Evolutionary conservation across 1,139 yeast genomes (phyloP).

Genomic region (Taphrina populina): DNA sequence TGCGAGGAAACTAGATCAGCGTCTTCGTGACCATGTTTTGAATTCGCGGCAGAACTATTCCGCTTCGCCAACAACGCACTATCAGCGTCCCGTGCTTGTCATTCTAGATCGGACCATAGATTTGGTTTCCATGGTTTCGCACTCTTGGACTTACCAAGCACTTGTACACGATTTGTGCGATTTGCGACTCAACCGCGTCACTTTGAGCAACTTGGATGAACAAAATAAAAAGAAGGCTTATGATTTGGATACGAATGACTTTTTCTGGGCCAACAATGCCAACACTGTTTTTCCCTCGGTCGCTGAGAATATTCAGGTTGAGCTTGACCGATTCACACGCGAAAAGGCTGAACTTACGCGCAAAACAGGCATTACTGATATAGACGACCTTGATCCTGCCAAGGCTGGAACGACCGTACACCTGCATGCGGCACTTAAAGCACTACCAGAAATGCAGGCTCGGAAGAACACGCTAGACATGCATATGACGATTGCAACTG

Average conservation of each 20-base stretch:
- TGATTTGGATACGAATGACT: slow-evolving; percentile 19
- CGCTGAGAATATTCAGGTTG: slow-evolving; percentile 89
- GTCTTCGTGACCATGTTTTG: slow-evolving; percentile 66
- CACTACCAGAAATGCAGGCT: slow-evolving; percentile 86
- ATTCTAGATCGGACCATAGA: slow-evolving; percentile 86
- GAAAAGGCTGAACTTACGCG: slow-evolving; percentile 85
- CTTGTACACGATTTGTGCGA: slow-evolving; percentile 90
- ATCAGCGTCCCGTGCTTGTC: slow-evolving; percentile 68
- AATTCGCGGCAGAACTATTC: slow-evolving; percentile 30
- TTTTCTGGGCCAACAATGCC: slow-evolving; percentile 53
- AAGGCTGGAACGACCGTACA: slow-evolving; percentile 61
- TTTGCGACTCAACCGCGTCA: slow-evolving; percentile 73
- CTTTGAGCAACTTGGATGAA: slow-evolving; percentile 53
- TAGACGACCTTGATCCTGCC: slow-evolving; percentile 58
- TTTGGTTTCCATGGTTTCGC: slow-evolving; percentile 88
- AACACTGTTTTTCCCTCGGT: slow-evolving; percentile 95
- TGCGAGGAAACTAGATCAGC: slow-evolving; percentile 79
- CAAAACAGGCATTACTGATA: slow-evolving; percentile 66
- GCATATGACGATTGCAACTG: slow-evolving; percentile 94
- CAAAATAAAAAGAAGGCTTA: slow-evolving; percentile 36
- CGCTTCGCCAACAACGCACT: slow-evolving; percentile 43
- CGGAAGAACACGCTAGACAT: slow-evolving; percentile 85
- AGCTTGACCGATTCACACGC: slow-evolving; percentile 72
- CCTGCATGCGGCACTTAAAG: slow-evolving; percentile 81
- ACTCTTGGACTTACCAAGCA: slow-evolving; percentile 97